phyloP scores from a whole-genome alignment of 495 filamentous ascomycete genomes.

The Copromyces sp. region DNA sequence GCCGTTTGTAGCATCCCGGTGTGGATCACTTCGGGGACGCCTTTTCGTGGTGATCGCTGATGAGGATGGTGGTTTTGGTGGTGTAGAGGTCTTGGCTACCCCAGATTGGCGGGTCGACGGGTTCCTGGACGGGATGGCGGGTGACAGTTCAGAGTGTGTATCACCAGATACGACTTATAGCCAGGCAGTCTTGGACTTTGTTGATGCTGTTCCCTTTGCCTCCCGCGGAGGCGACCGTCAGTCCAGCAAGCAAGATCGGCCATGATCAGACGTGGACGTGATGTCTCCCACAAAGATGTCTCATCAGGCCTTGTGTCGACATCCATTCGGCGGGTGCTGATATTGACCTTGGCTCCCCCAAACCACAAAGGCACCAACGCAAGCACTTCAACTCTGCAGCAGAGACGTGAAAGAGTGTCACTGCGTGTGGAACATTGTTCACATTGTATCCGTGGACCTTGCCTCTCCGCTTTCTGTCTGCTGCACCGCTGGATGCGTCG shows the following conservation, averaged over 20 bases:
- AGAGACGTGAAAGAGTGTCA: background rate
- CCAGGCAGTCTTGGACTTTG: background rate
- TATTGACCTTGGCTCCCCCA: background rate
- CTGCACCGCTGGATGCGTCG: background rate
- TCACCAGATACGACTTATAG: background rate
- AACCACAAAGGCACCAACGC: background rate
- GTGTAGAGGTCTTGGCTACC: background rate
- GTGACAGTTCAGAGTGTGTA: background rate
- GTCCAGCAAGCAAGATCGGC: background rate
- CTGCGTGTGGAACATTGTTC: background rate
- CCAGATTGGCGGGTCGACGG: background rate
- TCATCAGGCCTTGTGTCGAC: background rate
- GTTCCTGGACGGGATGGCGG: background rate
- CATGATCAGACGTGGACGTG: background rate
- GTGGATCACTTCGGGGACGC: background rate
- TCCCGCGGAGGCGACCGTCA: background rate
- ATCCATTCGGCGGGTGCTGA: conserved; percentile 9
- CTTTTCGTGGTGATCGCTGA: background rate
- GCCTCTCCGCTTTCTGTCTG: background rate
- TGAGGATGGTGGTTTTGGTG: background rate
- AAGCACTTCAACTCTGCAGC: background rate
- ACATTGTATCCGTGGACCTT: background rate
- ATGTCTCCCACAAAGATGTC: background rate
- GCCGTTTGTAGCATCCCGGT: background rate
- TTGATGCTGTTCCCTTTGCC: background rate